phyloP scores from a whole-genome alignment of 2,329 filamentous ascomycete genomes.

The Verticillium nonalfalfae region DNA sequence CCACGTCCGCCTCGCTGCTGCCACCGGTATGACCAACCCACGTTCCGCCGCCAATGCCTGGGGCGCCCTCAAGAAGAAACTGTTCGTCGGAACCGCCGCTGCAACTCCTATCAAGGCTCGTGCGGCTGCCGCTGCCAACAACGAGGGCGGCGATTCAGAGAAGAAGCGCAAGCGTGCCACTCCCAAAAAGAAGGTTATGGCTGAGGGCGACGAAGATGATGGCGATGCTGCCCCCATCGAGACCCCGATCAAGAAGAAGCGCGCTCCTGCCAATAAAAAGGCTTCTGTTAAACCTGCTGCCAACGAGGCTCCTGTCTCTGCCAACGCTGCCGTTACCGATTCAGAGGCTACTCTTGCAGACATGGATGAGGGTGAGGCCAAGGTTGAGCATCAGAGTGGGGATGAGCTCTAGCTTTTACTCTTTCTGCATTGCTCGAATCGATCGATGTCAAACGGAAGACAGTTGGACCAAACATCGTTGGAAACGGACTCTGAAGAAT shows the following conservation, averaged over 20 bases:
- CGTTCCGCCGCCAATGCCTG: constrained; percentile 17
- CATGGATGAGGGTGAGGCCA: constrained; percentile 2
- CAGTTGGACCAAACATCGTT: not conserved
- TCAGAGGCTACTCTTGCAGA: not conserved
- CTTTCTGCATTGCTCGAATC: no score
- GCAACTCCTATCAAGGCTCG: constrained; percentile 13
- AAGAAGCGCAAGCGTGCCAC: constrained; percentile 7
- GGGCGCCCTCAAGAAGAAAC: constrained; percentile 17
- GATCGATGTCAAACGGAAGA: not conserved
- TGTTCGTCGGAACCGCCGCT: constrained; percentile 10
- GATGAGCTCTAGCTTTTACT: no score
- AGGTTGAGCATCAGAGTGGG: not conserved
- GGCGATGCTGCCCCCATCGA: not conserved
- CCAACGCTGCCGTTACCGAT: not conserved
- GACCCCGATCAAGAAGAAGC: constrained; percentile 10
- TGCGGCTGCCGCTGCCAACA: constrained; percentile 2
- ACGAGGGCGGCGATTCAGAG: not conserved
- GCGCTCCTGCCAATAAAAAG: constrained; percentile 1
- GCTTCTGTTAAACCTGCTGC: not conserved
- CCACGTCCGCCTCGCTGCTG: constrained; percentile 14
- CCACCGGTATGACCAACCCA: constrained; percentile 15
- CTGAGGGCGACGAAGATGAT: not conserved
- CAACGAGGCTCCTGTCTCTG: constrained; percentile 2
- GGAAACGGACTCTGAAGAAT: not conserved
- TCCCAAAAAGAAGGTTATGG: constrained; percentile 1